Percentiles rank a stretch among this genome's conserved stretches.
Conservation (phyloP, 2,329 filamentous ascomycete genomes). For the Orbilia ellipsospora region DNA sequence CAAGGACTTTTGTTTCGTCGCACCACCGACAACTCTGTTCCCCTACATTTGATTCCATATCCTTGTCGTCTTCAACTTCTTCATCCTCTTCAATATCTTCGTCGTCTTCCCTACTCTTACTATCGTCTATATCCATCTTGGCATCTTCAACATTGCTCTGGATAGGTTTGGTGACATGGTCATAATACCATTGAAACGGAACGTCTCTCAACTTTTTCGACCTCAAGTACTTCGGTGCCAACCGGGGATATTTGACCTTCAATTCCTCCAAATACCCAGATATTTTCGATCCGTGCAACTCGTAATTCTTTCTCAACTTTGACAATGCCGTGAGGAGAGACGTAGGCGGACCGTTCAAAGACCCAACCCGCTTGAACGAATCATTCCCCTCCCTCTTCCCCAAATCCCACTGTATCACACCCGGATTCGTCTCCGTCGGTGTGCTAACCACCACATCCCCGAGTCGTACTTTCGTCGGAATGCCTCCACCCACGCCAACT, state of each 20-base stretch:
- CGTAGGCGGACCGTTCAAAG: constrained; percentile 12
- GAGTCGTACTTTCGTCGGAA: neutral
- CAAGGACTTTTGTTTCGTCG: neutral
- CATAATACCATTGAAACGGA: neutral
- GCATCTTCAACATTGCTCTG: neutral
- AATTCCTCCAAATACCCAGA: constrained; percentile 4
- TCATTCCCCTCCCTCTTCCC: neutral
- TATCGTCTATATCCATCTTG: neutral
- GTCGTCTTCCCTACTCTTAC: neutral
- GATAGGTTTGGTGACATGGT: neutral
- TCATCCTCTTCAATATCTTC: constrained; percentile 2
- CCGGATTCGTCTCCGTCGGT: neutral
- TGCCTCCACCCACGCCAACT: neutral
- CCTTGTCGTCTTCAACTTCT: neutral
- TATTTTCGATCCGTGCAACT: constrained; percentile 16
- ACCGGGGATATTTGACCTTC: constrained; percentile 1
- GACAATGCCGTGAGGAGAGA: constrained; percentile 10
- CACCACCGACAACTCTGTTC: constrained; percentile 4
- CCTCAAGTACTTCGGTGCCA: constrained; percentile 9
- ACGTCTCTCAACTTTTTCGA: neutral
- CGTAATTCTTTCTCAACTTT: constrained; percentile 3
- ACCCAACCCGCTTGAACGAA: neutral
- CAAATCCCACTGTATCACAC: neutral
- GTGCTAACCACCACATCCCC: neutral
- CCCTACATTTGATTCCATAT: neutral